A percentile compares a stretch with the other conserved stretches of the same genome.
phyloP scores from a whole-genome alignment of 768 basidiomycete species.

The Boletus rubropictus region DNA sequence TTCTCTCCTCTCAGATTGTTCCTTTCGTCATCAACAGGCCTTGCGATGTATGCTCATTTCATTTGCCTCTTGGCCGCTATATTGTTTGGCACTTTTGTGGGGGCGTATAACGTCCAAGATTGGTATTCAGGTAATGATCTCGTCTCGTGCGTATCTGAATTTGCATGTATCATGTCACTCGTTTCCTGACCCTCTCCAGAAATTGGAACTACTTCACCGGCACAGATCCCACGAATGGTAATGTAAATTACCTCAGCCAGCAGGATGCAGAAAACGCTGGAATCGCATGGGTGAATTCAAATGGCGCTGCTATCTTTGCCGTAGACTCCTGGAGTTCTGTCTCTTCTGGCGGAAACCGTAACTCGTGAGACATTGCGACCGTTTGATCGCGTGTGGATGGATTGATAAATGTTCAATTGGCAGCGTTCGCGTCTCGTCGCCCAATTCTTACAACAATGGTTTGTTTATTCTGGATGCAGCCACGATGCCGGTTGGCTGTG shows the following conservation, averaged over 20 bases:
- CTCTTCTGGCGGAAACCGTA: conserved; percentile 45
- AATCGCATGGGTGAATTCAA: conserved; percentile 53
- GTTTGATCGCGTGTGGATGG: not conserved
- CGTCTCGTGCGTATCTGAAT: conserved; percentile 42
- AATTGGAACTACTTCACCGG: conserved; percentile 57
- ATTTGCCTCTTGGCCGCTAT: conserved; percentile 23
- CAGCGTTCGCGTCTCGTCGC: conserved; percentile 63
- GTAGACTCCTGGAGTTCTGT: conserved; percentile 53
- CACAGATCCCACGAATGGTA: conserved; percentile 64
- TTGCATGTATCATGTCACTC: not conserved
- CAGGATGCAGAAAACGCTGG: conserved; percentile 1
- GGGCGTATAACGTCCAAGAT: conserved; percentile 33
- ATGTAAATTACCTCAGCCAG: conserved; percentile 51
- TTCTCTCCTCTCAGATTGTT: not conserved
- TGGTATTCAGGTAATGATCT: conserved; percentile 43
- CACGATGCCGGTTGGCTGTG: conserved; percentile 66
- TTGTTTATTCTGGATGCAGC: conserved; percentile 69
- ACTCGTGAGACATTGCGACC: conserved; percentile 34
- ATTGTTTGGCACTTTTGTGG: conserved; percentile 28
- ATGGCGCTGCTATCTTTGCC: conserved; percentile 49
- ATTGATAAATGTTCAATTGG: not conserved
- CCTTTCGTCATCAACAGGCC: not conserved
- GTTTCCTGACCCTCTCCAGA: conserved; percentile 31
- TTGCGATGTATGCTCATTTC: conserved; percentile 22
- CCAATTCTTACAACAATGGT: conserved; percentile 52